Conservation (phyloP, 2,329 filamentous ascomycete species). For the Calonectria ilicicola region DNA sequence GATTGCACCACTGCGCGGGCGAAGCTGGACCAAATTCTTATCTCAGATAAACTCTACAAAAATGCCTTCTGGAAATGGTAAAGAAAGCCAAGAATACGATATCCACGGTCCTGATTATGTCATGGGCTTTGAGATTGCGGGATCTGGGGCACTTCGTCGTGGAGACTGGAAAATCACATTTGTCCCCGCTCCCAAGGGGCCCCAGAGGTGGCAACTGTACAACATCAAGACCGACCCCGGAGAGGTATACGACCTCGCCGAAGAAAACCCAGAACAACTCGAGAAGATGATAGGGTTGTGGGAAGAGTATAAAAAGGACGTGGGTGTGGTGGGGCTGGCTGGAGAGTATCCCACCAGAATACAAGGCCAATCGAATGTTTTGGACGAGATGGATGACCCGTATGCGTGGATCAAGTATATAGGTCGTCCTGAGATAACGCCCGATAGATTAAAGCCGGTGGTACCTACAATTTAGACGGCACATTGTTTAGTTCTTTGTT, state of each 20-base stretch:
- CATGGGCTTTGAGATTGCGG: slow-evolving; percentile 67
- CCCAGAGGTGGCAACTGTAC: slow-evolving; percentile 69
- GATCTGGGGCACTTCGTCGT: slow-evolving; percentile 62
- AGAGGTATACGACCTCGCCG: slow-evolving; percentile 59
- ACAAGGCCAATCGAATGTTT: background rate
- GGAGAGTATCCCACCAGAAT: background rate
- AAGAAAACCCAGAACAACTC: slow-evolving; percentile 55
- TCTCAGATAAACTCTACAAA: background rate
- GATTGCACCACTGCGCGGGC: slow-evolving; percentile 19
- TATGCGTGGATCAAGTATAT: slow-evolving; percentile 33
- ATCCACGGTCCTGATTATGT: slow-evolving; percentile 54
- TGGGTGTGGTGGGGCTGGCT: slow-evolving; percentile 21
- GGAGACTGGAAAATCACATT: slow-evolving; percentile 69
- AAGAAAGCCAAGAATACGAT: background rate
- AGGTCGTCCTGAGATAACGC: slow-evolving; percentile 17
- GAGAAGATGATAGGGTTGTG: slow-evolving; percentile 14
- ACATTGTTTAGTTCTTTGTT: too few relatives aligned
- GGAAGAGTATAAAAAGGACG: slow-evolving; percentile 28
- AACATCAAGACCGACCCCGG: slow-evolving; percentile 65
- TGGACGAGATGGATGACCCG: slow-evolving; percentile 24
- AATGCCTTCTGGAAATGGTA: background rate
- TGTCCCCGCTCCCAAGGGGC: slow-evolving; percentile 60
- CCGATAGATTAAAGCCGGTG: background rate
- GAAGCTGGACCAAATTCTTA: slow-evolving; percentile 22
- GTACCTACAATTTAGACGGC: background rate